phyloP scores from a whole-genome alignment of 2,329 filamentous ascomycete species.

The Neonectria punicea region DNA sequence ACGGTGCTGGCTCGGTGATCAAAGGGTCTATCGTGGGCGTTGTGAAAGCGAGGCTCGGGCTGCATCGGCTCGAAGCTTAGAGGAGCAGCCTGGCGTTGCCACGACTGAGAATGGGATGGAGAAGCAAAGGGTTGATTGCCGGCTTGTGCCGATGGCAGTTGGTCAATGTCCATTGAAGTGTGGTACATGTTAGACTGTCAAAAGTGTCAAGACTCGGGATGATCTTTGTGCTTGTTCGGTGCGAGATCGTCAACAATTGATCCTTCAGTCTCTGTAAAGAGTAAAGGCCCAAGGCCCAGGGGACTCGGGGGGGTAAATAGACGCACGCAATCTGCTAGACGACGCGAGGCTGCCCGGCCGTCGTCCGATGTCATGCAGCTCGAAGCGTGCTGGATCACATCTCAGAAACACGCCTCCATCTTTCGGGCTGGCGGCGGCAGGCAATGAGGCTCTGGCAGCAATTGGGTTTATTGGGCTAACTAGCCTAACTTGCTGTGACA shows the following conservation, averaged over 20 bases:
- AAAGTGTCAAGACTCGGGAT: neutral
- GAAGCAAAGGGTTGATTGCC: conserved; percentile 5
- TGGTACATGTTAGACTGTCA: conserved; percentile 11
- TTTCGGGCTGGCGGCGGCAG: conserved; percentile 3
- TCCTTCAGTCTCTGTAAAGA: conserved; percentile 2
- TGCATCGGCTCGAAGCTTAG: conserved; percentile 13
- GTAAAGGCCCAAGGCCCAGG: neutral
- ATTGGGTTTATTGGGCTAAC: conserved; percentile 21
- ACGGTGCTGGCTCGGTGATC: conserved; percentile 1
- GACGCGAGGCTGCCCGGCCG: conserved; percentile 20
- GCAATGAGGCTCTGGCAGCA: conserved; percentile 16
- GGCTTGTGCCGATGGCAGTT: neutral
- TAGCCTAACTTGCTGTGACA: neutral
- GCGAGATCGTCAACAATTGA: conserved; percentile 2
- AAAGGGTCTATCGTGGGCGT: neutral
- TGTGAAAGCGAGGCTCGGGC: conserved; percentile 16
- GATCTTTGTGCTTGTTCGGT: conserved; percentile 3
- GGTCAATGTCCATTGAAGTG: conserved; percentile 13
- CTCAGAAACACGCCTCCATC: conserved; percentile 7
- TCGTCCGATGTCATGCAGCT: conserved; percentile 19
- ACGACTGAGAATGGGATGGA: conserved; percentile 8
- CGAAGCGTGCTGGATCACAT: neutral
- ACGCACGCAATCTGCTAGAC: neutral
- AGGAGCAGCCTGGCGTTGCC: conserved; percentile 6
- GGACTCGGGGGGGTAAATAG: conserved; percentile 22